Percentiles rank a stretch among this genome's conserved stretches.
These are phyloP conservation scores for Fusarium dimerum DNA, from an alignment of 2,329 filamentous ascomycete species.

Conservation along the genomic window DNA sequence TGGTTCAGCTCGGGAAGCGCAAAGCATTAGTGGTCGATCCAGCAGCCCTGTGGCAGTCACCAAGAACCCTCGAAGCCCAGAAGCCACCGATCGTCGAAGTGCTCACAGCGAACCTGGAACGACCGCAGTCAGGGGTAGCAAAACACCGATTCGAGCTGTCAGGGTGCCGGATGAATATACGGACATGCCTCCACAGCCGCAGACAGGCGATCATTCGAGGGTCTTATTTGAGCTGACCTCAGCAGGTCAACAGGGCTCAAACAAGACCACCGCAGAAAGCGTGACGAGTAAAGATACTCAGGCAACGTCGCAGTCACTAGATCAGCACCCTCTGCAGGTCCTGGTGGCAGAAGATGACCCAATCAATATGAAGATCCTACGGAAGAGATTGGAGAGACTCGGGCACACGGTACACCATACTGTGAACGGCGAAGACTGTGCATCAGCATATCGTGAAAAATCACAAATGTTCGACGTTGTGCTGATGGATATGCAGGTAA, in stretches of 20 bases:
- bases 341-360: conserved; percentile 87
- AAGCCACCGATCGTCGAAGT: conserved; percentile 14
- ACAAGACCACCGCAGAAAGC: conserved; percentile 20
- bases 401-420: conserved; percentile 73
- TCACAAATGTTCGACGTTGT: conserved; percentile 71
- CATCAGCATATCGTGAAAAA: conserved; percentile 65
- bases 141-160: conserved; percentile 47
- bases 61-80: conserved; percentile 6
- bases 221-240: conserved; percentile 42
- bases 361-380: conserved; percentile 79
- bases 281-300: conserved; percentile 23
- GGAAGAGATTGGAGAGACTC: conserved; percentile 75
- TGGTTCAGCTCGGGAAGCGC: conserved; percentile 1
- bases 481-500: conserved; percentile 90
- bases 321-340: conserved; percentile 52
- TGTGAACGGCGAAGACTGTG: conserved; percentile 83
- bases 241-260: conserved; percentile 6
- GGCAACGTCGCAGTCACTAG: conserved; percentile 16
- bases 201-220: conserved; percentile 34
- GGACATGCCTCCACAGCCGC: conserved; percentile 33
- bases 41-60: conserved; percentile 8
- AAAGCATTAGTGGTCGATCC: conserved; percentile 11
- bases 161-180: conserved; percentile 51
- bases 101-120: conserved; percentile 34
- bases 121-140: conserved; percentile 44